These are phyloP conservation scores for Podospora appendiculata DNA, from an alignment of 495 filamentous ascomycete genomes.

Conservation along the genomic window DNA sequence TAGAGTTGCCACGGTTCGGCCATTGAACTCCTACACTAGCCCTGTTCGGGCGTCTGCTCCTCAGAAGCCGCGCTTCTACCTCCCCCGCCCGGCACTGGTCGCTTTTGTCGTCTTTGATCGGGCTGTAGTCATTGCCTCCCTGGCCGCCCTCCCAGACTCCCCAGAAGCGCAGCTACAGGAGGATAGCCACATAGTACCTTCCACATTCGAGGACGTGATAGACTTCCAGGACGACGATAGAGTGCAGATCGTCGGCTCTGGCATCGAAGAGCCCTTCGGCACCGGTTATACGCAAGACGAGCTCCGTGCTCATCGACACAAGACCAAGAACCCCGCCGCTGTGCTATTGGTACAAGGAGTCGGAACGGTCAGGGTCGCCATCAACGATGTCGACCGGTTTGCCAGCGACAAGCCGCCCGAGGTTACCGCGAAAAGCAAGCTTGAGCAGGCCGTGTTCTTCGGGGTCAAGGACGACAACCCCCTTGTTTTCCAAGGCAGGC, in stretches of 20 bases:
- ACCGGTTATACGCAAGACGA: slow-evolving; percentile 31
- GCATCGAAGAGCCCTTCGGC: slow-evolving; percentile 45
- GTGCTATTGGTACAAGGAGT: slow-evolving; percentile 71
- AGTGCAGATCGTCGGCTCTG: slow-evolving; percentile 54
- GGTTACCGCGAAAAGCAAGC: slow-evolving; percentile 74
- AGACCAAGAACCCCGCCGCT: slow-evolving; percentile 53
- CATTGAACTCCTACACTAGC: slow-evolving; percentile 54
- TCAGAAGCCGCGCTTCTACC: slow-evolving; percentile 59
- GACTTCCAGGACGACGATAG: slow-evolving; percentile 63
- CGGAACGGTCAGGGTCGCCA: slow-evolving; percentile 70
- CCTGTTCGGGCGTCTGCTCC: slow-evolving; percentile 28
- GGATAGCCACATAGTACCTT: slow-evolving; percentile 49
- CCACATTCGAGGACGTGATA: slow-evolving; percentile 75
- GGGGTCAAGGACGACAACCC: slow-evolving; percentile 72
- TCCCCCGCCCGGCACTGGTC: slow-evolving; percentile 67
- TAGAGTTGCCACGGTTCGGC: slow-evolving; percentile 47
- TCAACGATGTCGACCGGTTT: slow-evolving; percentile 45
- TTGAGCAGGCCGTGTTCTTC: slow-evolving; percentile 93
- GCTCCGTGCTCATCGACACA: slow-evolving; percentile 37
- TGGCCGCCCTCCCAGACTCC: slow-evolving; percentile 49
- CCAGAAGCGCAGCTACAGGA: slow-evolving; percentile 63
- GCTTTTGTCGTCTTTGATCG: slow-evolving; percentile 77
- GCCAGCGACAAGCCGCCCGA: slow-evolving; percentile 38
- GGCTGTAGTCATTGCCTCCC: slow-evolving; percentile 68
- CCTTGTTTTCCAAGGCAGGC: slow-evolving; percentile 62